Evolutionary conservation across 495 filamentous ascomycete species (phyloP).

Genomic region (Penicillium roqueforti): DNA sequence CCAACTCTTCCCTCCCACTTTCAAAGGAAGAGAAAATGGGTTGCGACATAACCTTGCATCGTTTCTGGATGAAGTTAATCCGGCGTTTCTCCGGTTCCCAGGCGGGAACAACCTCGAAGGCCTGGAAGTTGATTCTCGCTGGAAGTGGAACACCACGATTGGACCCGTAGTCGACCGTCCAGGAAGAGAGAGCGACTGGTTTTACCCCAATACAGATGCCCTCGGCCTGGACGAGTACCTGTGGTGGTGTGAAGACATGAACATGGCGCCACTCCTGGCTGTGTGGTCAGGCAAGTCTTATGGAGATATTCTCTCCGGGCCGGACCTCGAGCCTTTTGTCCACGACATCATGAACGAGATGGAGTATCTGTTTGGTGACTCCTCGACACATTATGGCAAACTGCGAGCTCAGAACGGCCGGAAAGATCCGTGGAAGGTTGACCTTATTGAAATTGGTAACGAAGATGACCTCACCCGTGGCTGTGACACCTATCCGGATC

Average conservation of each 20-base stretch:
- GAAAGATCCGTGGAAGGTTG: slow-evolving; percentile 40
- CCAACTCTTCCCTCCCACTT: slow-evolving; percentile 65
- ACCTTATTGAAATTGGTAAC: slow-evolving; percentile 54
- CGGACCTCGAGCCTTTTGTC: slow-evolving; percentile 40
- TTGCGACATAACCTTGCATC: slow-evolving; percentile 56
- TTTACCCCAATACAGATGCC: slow-evolving; percentile 58
- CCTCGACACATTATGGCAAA: slow-evolving; percentile 34
- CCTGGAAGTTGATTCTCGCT: slow-evolving; percentile 39
- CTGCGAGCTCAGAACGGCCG: slow-evolving; percentile 44
- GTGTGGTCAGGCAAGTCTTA: slow-evolving; percentile 63
- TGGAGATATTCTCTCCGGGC: slow-evolving; percentile 36
- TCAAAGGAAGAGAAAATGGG: slow-evolving; percentile 50
- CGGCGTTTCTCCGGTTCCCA: slow-evolving; percentile 58
- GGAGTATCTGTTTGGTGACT: slow-evolving; percentile 36
- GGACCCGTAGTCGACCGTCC: slow-evolving; percentile 60
- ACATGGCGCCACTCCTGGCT: slow-evolving; percentile 52
- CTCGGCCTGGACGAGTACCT: slow-evolving; percentile 62
- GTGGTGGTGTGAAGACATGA: slow-evolving; percentile 61
- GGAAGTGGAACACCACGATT: slow-evolving; percentile 68
- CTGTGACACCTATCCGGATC: slow-evolving; percentile 40
- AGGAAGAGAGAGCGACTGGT: slow-evolving; percentile 58
- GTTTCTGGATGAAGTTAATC: slow-evolving; percentile 49
- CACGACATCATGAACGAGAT: slow-evolving; percentile 61
- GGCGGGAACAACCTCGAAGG: slow-evolving; percentile 62
- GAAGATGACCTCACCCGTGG: slow-evolving; percentile 50